Evolutionary conservation across 805 yeast genomes (phyloP).

Genomic region (Monosporozyma siamensis): DNA sequence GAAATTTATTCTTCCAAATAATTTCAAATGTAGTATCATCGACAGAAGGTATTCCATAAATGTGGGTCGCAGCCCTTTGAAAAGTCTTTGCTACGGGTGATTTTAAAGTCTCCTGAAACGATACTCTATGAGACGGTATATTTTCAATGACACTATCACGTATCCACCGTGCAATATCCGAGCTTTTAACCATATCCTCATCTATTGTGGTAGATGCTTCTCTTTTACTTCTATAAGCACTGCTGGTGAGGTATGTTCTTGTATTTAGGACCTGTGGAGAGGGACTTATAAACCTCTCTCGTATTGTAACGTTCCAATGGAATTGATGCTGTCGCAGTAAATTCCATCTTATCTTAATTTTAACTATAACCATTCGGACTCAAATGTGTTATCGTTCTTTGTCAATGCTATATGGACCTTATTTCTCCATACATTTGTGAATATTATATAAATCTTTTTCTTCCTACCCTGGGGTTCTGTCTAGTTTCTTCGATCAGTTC

Average conservation of each 20-base stretch:
- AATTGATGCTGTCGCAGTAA: conserved; percentile 2
- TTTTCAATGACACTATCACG: conserved; percentile 9
- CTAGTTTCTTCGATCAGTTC: too few relatives aligned
- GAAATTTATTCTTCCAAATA: conserved; percentile 16
- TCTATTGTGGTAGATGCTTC: not conserved
- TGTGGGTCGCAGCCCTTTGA: too few relatives aligned
- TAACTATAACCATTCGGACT: not conserved
- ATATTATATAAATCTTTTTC: too few relatives aligned
- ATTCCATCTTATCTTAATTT: not conserved
- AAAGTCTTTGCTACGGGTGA: not conserved
- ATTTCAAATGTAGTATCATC: conserved; percentile 7
- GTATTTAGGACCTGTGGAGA: not conserved
- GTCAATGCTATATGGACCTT: not conserved
- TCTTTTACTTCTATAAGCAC: not conserved
- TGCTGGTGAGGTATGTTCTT: not conserved
- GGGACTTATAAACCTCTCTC: not conserved
- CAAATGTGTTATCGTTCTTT: not conserved
- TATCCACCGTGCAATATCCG: conserved; percentile 6
- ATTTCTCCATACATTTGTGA: not conserved
- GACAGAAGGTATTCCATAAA: conserved; percentile 7
- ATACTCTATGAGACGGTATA: not conserved
- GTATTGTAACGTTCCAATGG: not conserved
- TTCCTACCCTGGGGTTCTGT: too few relatives aligned
- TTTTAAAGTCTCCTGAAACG: not conserved
- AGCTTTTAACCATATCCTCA: not conserved